Percentiles rank a stretch among this genome's conserved stretches.
Conservation (phyloP, 176 grass and related monocot genomes). For the Lolium multiflorum region DNA sequence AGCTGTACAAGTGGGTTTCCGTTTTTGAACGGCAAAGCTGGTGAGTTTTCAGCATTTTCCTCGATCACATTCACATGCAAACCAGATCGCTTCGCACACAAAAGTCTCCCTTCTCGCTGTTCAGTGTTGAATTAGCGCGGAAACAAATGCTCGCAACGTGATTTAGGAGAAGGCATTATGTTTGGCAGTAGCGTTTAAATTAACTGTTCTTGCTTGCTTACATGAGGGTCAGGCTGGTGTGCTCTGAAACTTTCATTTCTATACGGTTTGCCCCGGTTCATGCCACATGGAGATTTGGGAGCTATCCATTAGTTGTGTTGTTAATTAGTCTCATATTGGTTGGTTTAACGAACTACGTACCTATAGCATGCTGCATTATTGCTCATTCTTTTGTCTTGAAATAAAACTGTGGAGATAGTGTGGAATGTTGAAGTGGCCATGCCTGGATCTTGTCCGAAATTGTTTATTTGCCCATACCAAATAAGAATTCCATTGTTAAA, state of each 20-base stretch:
- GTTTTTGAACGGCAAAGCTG: conserved; percentile 29
- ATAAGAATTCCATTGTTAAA: background rate
- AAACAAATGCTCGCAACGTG: conserved; percentile 7
- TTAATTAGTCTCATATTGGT: background rate
- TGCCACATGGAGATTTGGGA: conserved; percentile 43
- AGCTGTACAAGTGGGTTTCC: conserved; percentile 30
- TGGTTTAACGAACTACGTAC: background rate
- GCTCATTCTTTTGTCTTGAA: background rate
- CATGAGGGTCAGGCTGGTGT: conserved; percentile 32
- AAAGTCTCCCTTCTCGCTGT: background rate
- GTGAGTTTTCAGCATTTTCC: conserved; percentile 18
- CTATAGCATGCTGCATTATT: conserved; percentile 28
- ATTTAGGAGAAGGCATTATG: conserved; percentile 19
- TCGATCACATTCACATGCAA: conserved; percentile 22
- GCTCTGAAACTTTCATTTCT: conserved; percentile 9
- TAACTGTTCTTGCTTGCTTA: background rate
- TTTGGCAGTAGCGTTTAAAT: background rate
- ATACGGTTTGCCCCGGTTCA: conserved; percentile 5
- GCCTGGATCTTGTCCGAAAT: background rate
- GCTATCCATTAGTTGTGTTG: background rate
- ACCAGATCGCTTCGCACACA: conserved; percentile 23
- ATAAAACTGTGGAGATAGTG: background rate
- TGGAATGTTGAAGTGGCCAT: background rate
- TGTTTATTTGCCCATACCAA: background rate
- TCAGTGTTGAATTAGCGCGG: conserved; percentile 2